phyloP scores from a whole-genome alignment of 2,329 filamentous ascomycete genomes.

The Fusarium bulbicola region DNA sequence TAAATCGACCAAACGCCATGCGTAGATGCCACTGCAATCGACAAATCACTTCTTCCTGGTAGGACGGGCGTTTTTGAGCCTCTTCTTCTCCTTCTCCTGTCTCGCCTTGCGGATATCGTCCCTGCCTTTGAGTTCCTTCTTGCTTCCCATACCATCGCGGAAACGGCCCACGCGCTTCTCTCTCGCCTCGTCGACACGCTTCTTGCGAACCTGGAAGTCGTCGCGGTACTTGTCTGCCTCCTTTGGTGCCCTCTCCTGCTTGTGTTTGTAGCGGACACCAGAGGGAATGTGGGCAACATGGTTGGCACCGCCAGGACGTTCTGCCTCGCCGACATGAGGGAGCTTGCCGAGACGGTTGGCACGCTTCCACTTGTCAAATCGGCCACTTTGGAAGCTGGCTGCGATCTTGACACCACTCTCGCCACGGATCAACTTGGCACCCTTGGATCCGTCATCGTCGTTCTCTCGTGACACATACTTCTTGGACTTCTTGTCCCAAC shows the following conservation, averaged over 20 bases:
- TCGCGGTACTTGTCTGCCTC: constrained; percentile 91
- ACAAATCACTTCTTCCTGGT: constrained; percentile 61
- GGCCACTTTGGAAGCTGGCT: constrained; percentile 89
- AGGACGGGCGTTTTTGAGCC: constrained; percentile 89
- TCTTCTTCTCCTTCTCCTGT: constrained; percentile 77
- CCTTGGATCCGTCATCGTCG: constrained; percentile 90
- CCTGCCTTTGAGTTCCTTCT: constrained; percentile 78
- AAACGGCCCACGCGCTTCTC: constrained; percentile 83
- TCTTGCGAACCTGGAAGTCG: constrained; percentile 91
- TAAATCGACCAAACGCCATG: constrained; percentile 27
- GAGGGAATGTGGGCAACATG: constrained; percentile 41
- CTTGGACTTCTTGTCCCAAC: constrained; percentile 96
- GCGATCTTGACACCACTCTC: constrained; percentile 97
- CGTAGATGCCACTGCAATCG: not conserved
- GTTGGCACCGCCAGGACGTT: constrained; percentile 56
- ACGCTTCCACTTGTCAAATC: constrained; percentile 93
- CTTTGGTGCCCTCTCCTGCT: constrained; percentile 87
- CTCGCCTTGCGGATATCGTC: constrained; percentile 88
- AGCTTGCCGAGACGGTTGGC: constrained; percentile 81
- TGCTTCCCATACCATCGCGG: constrained; percentile 77
- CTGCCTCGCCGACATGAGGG: constrained; percentile 84
- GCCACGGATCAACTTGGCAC: constrained; percentile 77
- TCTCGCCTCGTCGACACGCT: constrained; percentile 85
- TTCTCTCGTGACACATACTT: constrained; percentile 94
- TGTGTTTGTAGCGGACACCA: constrained; percentile 78